These are phyloP conservation scores for Cinchona pubescens DNA, from an alignment of 257 asterid genomes.

Conservation along the genomic window DNA sequence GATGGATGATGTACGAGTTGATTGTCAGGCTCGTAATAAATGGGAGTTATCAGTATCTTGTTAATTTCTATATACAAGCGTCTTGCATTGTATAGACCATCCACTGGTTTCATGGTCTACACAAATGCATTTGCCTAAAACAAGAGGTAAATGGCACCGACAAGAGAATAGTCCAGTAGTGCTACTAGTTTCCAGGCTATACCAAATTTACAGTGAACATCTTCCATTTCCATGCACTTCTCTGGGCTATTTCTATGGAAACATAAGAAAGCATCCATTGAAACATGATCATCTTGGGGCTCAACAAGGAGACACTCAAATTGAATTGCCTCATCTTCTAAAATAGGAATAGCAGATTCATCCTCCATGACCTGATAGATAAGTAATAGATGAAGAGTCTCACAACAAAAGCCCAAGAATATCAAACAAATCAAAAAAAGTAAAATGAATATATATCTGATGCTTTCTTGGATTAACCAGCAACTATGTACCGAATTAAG, in stretches of 20 bases:
- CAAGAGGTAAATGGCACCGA: slow-evolving; percentile 12
- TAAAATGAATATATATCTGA: slow-evolving; percentile 1
- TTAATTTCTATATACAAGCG: not conserved
- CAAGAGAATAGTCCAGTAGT: slow-evolving; percentile 7
- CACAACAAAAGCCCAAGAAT: slow-evolving; percentile 14
- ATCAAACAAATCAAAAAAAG: not conserved
- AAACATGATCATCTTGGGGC: slow-evolving; percentile 55
- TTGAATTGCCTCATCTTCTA: slow-evolving; percentile 64
- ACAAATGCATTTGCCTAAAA: not conserved
- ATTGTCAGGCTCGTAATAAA: not conserved
- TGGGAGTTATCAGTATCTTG: not conserved
- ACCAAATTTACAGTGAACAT: slow-evolving; percentile 57
- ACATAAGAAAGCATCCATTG: slow-evolving; percentile 61
- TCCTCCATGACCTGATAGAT: slow-evolving; percentile 63
- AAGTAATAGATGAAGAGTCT: slow-evolving; percentile 19
- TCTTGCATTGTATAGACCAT: too few species aligned
- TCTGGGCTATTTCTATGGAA: slow-evolving; percentile 50
- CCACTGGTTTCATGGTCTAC: not conserved
- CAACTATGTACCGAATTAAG: slow-evolving; percentile 1
- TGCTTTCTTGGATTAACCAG: not conserved
- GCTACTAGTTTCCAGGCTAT: slow-evolving; percentile 18
- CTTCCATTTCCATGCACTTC: slow-evolving; percentile 49
- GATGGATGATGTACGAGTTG: not conserved
- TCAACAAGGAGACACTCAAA: slow-evolving; percentile 59
- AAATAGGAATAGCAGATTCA: slow-evolving; percentile 45